phyloP scores from a whole-genome alignment of 108 stramenopile genomes.

The Skeletonema costatum region DNA sequence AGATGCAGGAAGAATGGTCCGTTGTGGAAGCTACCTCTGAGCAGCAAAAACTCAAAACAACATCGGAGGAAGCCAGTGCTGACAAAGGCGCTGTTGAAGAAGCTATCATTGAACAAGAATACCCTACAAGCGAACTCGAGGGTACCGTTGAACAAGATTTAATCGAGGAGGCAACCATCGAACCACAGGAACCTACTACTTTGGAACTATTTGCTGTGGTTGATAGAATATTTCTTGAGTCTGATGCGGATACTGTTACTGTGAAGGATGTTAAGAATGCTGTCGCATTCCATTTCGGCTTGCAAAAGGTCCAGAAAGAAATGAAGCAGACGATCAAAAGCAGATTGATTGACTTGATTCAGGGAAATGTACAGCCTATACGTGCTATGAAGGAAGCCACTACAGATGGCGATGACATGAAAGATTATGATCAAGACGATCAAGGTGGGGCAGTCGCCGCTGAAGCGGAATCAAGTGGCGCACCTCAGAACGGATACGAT shows the following conservation, averaged over 20 bases:
- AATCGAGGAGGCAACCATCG: not conserved
- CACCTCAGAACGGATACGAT: not conserved
- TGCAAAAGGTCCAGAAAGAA: slow-evolving; percentile 27
- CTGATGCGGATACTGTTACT: slow-evolving; percentile 41
- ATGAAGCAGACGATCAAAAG: slow-evolving; percentile 38
- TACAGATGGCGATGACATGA: not conserved
- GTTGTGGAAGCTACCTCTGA: not conserved
- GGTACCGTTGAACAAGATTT: not conserved
- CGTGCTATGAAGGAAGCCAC: not conserved
- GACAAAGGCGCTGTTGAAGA: not conserved
- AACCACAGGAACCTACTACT: slow-evolving; percentile 1
- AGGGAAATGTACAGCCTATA: slow-evolving; percentile 13
- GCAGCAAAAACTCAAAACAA: not conserved
- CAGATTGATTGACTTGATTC: slow-evolving; percentile 45
- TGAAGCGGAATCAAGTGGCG: not conserved
- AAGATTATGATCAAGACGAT: not conserved
- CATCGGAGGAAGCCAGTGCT: not conserved
- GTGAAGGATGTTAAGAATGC: slow-evolving; percentile 35
- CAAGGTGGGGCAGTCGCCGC: not conserved
- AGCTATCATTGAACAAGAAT: not conserved
- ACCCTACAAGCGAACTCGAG: not conserved
- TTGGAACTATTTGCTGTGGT: slow-evolving; percentile 21
- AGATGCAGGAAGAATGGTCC: not conserved
- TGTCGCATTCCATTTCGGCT: slow-evolving; percentile 29
- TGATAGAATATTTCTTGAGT: slow-evolving; percentile 42